Conservation (phyloP, 371 early-diverging fungal species). For the Dentiscutata heterogama region DNA sequence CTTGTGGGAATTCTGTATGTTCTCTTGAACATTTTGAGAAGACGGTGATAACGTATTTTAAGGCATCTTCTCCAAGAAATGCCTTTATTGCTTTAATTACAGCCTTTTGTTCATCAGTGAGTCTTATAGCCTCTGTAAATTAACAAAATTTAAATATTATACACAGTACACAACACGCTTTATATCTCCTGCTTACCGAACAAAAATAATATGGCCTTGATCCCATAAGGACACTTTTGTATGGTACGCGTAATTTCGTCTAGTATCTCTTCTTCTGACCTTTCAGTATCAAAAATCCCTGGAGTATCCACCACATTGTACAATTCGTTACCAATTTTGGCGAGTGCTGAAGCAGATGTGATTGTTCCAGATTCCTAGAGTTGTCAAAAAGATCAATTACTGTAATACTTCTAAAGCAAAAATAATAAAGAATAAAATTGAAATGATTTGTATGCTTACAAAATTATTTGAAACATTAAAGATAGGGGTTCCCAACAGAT, state of each 20-base stretch:
- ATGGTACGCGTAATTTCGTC: constrained; percentile 5
- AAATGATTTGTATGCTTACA: not conserved
- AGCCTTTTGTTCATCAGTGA: constrained; percentile 24
- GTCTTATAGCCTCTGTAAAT: not conserved
- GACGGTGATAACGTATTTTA: not conserved
- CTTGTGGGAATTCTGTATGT: too few species aligned
- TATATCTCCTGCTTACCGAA: constrained; percentile 6
- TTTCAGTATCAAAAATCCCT: constrained; percentile 29
- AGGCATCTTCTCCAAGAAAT: constrained; percentile 14
- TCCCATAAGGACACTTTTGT: constrained; percentile 24
- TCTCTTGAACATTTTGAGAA: constrained; percentile 25
- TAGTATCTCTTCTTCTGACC: not conserved
- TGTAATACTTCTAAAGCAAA: not conserved
- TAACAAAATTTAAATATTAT: too few species aligned
- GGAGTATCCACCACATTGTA: constrained; percentile 19
- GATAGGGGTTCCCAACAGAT: not conserved
- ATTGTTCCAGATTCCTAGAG: constrained; percentile 16
- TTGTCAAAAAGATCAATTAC: not conserved
- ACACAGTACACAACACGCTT: not conserved
- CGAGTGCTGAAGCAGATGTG: not conserved
- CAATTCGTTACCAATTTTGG: not conserved
- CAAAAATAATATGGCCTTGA: constrained; percentile 30
- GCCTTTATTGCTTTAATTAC: not conserved
- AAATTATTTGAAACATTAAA: not conserved
- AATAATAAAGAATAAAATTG: not conserved